Evolutionary conservation across 192 early-diverging fungal species (phyloP), one percentile per base, ranked within the genome.

Genomic region (Podila verticillata): DNA sequence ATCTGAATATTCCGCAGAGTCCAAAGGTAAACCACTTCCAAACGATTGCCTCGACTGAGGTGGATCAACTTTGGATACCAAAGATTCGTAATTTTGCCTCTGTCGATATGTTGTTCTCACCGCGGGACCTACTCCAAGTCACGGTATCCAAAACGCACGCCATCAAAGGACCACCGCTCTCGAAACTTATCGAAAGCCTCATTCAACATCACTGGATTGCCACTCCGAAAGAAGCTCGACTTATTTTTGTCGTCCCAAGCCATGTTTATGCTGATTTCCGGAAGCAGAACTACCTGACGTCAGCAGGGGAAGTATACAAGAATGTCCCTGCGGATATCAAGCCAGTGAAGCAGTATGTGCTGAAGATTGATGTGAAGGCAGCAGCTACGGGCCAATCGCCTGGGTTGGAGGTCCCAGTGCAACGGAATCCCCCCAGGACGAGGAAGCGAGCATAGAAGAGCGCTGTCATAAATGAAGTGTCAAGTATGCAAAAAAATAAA

Each of bases 231-330:
- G 56, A 61, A 44, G 57, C 71, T 49, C 47, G 57, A 19, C 71
- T 73, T 48, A 48, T 66, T 64, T 73, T 66, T 73, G 51, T 73
- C 39, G 63, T 73, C 31, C 71, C 63, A n/a, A 73, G 63, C 26
- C 36, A 59, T 35, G 47, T 59, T 29, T 66, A 73, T 73, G 57
- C 34, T 28, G 44, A 61, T 24, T 73, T 73, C 58, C 13, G 7
- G n/a, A 59, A 36, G 64, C 71, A 73, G 57, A 60, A 49, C n/a
- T 73, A 73, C 47, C 49, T 73, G 44, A 15, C 57, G 31, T 44
- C 54, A 20, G 39, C 12, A 15, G 57, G 31, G 19, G 44, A 58
- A 48, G 63, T 73, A n/a, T 60, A 66, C 44, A 19, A 51, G 7
- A 63, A 19, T 5, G 35, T 59, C 47, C 63, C 63, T 10, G 26